Percentiles rank a stretch among this genome's conserved stretches.
phyloP scores from a whole-genome alignment of 2,329 filamentous ascomycete species.

The Aureobasidium sp. region DNA sequence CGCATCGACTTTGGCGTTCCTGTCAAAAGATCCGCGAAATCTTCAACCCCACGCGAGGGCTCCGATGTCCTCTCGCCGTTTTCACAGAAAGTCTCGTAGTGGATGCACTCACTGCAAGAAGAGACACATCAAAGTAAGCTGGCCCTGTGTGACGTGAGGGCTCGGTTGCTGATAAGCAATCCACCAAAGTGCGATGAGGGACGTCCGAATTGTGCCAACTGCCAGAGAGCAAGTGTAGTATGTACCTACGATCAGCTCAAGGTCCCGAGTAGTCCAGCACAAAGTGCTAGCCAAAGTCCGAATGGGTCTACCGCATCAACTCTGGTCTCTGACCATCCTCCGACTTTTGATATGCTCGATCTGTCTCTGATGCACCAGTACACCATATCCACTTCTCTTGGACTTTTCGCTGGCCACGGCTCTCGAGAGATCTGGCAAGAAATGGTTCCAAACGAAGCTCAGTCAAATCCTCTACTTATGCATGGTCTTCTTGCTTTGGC shows the following conservation, averaged over 20 bases:
- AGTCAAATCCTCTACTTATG: constrained; percentile 8
- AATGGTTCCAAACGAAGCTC: constrained; percentile 8
- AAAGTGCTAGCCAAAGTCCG: not conserved
- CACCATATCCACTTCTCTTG: constrained; percentile 22
- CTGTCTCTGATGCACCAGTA: constrained; percentile 25
- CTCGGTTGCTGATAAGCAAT: not conserved
- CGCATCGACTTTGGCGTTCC: not conserved
- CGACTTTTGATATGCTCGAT: constrained; percentile 23
- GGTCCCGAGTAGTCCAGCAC: not conserved
- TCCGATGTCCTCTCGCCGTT: constrained; percentile 23
- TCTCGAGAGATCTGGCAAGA: constrained; percentile 18
- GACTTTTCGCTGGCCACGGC: constrained; percentile 19
- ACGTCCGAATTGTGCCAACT: constrained; percentile 24
- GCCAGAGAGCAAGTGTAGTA: constrained; percentile 22
- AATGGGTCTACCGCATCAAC: constrained; percentile 4
- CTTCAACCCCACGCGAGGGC: not conserved
- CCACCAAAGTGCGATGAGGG: constrained; percentile 25
- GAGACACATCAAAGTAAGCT: constrained; percentile 25
- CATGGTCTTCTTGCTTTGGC: constrained; percentile 13
- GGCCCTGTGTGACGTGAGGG: not conserved
- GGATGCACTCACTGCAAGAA: constrained; percentile 25
- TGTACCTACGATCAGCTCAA: constrained; percentile 20
- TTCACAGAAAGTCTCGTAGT: constrained; percentile 25
- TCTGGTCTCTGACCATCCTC: not conserved
- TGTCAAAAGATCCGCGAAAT: not conserved